phyloP scores from a whole-genome alignment of 1,284 basidiomycete genomes.

The Cutaneotrichosporon sp. region DNA sequence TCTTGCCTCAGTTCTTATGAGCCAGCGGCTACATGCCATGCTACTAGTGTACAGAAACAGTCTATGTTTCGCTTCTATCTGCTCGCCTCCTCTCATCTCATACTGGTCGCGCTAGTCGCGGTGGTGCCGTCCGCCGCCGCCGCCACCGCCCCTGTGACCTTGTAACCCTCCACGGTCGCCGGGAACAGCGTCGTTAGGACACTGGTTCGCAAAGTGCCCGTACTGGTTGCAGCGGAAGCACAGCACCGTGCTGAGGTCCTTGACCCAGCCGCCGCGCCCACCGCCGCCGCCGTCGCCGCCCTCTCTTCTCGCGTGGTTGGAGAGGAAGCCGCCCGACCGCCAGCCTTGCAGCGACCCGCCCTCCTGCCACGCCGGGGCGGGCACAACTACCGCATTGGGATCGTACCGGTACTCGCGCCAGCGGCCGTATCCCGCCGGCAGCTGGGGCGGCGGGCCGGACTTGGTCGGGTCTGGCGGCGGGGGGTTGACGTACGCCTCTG shows the following conservation, averaged over 20 bases:
- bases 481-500: conserved; percentile 77
- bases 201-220: conserved; percentile 94
- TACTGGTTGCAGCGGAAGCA: conserved; percentile 72
- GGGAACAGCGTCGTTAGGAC: conserved; percentile 63
- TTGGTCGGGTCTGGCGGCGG: conserved; percentile 72
- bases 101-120: conserved; percentile 2
- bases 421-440: conserved; percentile 66
- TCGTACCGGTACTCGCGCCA: conserved; percentile 79
- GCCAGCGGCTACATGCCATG: not conserved
- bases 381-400: conserved; percentile 56
- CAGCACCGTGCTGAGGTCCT: conserved; percentile 72
- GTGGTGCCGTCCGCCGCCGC: not conserved
- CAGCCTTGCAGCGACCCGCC: conserved; percentile 44
- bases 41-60: not conserved
- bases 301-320: conserved; percentile 37
- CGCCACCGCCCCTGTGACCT: not conserved
- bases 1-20: not conserved
- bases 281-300: conserved; percentile 34
- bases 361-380: conserved; percentile 46
- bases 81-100: not conserved
- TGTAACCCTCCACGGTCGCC: conserved; percentile 50
- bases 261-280: conserved; percentile 40
- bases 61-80: not conserved
- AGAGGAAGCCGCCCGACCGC: conserved; percentile 45
- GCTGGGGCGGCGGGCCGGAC: conserved; percentile 79